phyloP scores from a whole-genome alignment of 2,329 filamentous ascomycete genomes.

The Microsporum ferrugineum region DNA sequence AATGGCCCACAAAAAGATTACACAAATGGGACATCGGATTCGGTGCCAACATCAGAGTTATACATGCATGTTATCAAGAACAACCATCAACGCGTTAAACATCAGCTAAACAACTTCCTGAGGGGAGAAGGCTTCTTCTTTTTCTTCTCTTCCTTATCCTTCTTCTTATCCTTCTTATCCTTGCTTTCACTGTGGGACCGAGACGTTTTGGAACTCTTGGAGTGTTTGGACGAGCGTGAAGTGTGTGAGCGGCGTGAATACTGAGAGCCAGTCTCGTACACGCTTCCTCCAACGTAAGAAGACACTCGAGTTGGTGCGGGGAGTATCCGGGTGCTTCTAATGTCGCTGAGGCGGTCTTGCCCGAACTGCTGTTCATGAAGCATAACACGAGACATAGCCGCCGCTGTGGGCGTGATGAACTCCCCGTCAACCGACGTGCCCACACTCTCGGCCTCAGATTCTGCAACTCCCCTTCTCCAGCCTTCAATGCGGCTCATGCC shows the following conservation, averaged over 20 bases:
- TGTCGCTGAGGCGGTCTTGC: slow-evolving; percentile 24
- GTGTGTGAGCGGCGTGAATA: slow-evolving; percentile 9
- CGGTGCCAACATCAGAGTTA: neutral
- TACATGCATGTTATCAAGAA: neutral
- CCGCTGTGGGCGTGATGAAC: slow-evolving; percentile 51
- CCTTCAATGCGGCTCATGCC: slow-evolving; percentile 46
- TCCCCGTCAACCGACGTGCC: slow-evolving; percentile 55
- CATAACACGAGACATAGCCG: slow-evolving; percentile 34
- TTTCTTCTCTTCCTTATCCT: slow-evolving; percentile 11
- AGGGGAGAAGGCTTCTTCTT: slow-evolving; percentile 10
- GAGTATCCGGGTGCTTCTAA: slow-evolving; percentile 9
- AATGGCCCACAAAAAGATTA: neutral
- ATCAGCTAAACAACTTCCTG: slow-evolving; percentile 6
- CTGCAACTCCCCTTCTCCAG: slow-evolving; percentile 54
- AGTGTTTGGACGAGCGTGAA: slow-evolving; percentile 8
- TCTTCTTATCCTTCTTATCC: slow-evolving; percentile 10
- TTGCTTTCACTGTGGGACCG: neutral
- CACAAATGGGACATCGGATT: neutral
- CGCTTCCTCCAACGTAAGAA: neutral
- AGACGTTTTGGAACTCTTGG: slow-evolving; percentile 7
- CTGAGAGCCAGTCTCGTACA: slow-evolving; percentile 4
- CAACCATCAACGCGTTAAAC: neutral
- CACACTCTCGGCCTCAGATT: slow-evolving; percentile 41
- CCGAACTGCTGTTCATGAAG: slow-evolving; percentile 14
- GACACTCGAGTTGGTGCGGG: neutral